phyloP scores from a whole-genome alignment of 2,329 filamentous ascomycete genomes.

The Fonsecaea erecta region DNA sequence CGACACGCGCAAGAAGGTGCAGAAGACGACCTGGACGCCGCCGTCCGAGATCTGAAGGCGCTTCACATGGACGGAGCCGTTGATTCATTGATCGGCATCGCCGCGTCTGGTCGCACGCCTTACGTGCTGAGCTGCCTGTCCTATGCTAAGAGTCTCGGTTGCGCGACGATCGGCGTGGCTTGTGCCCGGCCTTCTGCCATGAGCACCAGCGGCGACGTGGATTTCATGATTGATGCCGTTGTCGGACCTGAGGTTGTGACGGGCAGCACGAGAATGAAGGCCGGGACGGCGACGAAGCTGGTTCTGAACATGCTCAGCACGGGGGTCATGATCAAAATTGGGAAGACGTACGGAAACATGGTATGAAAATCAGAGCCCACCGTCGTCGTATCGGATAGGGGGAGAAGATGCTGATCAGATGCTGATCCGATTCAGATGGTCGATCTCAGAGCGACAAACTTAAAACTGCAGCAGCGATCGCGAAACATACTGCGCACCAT shows the following conservation, averaged over 20 bases:
- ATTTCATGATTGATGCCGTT: constrained; percentile 46
- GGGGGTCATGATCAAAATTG: constrained; percentile 48
- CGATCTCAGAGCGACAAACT: constrained; percentile 46
- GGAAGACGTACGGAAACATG: constrained; percentile 52
- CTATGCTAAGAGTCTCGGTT: constrained; percentile 45
- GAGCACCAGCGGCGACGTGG: constrained; percentile 38
- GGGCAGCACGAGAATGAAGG: constrained; percentile 54
- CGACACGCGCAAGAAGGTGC: constrained; percentile 50
- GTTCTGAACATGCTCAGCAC: constrained; percentile 54
- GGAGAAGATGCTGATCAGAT: background rate
- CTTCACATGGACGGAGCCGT: constrained; percentile 40
- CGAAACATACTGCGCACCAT: constrained; percentile 43
- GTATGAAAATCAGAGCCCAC: constrained; percentile 34
- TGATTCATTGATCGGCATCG: constrained; percentile 51
- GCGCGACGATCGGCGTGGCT: constrained; percentile 47
- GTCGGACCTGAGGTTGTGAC: constrained; percentile 52
- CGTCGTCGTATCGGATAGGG: background rate
- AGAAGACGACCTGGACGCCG: constrained; percentile 46
- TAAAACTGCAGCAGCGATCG: constrained; percentile 45
- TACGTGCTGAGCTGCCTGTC: constrained; percentile 48
- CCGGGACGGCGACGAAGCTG: constrained; percentile 53
- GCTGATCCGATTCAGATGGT: constrained; percentile 46
- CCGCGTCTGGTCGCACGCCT: constrained; percentile 50
- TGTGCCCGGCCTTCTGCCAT: constrained; percentile 47
- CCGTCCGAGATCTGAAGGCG: constrained; percentile 41